Base-by-base conservation (phyloP, 768 basidiomycete species). In the Tulasnella sp. region DNA sequence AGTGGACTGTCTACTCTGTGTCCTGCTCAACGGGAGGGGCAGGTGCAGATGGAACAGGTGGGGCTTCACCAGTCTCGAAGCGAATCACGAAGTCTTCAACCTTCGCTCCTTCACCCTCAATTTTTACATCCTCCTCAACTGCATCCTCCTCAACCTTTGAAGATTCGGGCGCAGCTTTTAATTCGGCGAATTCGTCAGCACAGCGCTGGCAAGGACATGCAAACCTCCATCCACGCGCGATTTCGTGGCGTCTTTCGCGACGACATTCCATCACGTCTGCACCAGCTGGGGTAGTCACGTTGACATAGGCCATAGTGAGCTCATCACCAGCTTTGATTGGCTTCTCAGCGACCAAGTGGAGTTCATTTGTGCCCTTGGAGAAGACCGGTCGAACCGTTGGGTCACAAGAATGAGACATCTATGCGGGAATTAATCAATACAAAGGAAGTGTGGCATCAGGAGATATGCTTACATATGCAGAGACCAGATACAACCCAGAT, bases 191-290 rank as follows among this genome's bases (percentile, higher is more conserved):
- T 62, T 89, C 86, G 48, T 66, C 68, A 32, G 64, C 60, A 61
- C 87, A 89, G 37, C 76, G 73, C 48, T 70, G 64, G 62, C 87
- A 90, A 44, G 67, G 64, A 60, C 87, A 90, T 9, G 82, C 77
- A 62, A 89, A 87, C 52, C 73, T 70, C 87, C 87, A 90, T 29
- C 87, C 86, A 37, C 81, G 72, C 20, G 75, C 83, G 32, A 90
- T 72, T 67, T 86, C 83, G 58, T 71, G 69, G 28, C 87, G 73
- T 56, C 86, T 69, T 37, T 81, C 71, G 50, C 76, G 70, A 49
- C 82, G 71, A 45, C 78, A 76, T 25, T 80, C 77, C 2, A 66
- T 62, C 8, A 61, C 56, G 29, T 70, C 69, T 24, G 45, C 45
- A 16, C 43, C 57, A 65, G 85, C 83, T 24, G 60, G 75, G 1